These are phyloP conservation scores for Ottelia alismoides DNA, from an alignment of 106 monocot species.

Conservation along the genomic window DNA sequence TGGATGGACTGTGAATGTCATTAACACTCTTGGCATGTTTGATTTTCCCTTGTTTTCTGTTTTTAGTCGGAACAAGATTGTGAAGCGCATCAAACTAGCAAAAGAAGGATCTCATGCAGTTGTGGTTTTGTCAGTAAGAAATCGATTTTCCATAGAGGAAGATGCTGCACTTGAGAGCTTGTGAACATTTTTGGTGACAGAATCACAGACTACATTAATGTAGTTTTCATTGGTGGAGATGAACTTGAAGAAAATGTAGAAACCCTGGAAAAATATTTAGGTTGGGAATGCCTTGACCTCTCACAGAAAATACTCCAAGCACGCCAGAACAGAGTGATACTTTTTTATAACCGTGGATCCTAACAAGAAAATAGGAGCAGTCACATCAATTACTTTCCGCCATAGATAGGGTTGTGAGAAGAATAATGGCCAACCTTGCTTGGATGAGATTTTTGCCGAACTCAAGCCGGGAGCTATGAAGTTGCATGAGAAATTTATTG, in stretches of 20 bases:
- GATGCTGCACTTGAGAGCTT: constrained; percentile 46
- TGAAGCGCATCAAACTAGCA: constrained; percentile 69
- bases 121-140: constrained; percentile 57
- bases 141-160: constrained; percentile 68
- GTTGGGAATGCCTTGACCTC: constrained; percentile 29
- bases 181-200: constrained; percentile 65
- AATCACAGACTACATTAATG: constrained; percentile 65
- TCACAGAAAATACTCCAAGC: constrained; percentile 43
- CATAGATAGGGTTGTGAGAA: constrained; percentile 35
- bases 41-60: constrained; percentile 45
- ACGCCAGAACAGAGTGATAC: constrained; percentile 59
- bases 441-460: constrained; percentile 43
- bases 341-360: constrained; percentile 66
- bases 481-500: constrained; percentile 23
- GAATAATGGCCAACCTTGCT: constrained; percentile 60
- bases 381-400: constrained; percentile 31
- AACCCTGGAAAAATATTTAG: constrained; percentile 33
- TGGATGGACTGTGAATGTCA: too few relatives aligned
- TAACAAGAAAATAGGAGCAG: constrained; percentile 26
- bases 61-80: constrained; percentile 52
- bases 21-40: constrained; percentile 62
- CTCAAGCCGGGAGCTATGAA: constrained; percentile 50
- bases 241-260: constrained; percentile 30
- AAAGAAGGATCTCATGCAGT: constrained; percentile 93
- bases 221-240: constrained; percentile 76